Conservation (phyloP, 345 rosid genomes). For the Theobroma cacao region DNA sequence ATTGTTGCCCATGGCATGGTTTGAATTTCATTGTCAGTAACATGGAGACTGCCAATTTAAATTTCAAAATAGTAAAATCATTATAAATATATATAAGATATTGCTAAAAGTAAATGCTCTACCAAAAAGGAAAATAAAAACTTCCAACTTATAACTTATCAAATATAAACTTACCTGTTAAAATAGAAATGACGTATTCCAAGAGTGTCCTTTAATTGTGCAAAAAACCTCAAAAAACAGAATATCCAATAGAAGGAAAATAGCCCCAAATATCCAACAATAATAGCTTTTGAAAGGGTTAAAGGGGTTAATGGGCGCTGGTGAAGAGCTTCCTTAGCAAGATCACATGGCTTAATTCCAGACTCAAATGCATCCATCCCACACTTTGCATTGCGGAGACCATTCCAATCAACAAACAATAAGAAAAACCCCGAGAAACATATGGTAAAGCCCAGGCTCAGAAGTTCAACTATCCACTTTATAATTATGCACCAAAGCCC, state of each 20-base stretch:
- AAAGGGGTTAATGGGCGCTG: slow-evolving; percentile 87
- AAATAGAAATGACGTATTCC: slow-evolving; percentile 79
- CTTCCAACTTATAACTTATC: slow-evolving; percentile 4
- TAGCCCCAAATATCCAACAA: slow-evolving; percentile 83
- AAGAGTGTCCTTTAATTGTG: slow-evolving; percentile 82
- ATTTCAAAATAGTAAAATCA: not conserved
- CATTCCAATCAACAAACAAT: slow-evolving; percentile 93
- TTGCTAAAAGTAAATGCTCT: not conserved
- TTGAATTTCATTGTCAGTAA: slow-evolving; percentile 85
- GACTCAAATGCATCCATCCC: slow-evolving; percentile 99
- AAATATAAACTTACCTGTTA: slow-evolving; percentile 51
- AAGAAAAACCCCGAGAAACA: slow-evolving; percentile 97
- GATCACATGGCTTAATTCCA: slow-evolving; percentile 95
- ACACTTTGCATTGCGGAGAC: slow-evolving; percentile 96
- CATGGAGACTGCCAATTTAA: slow-evolving; percentile 72
- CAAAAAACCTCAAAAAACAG: slow-evolving; percentile 89
- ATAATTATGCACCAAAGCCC: slow-evolving; percentile 94
- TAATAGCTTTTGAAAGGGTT: slow-evolving; percentile 74
- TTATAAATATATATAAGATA: slow-evolving; percentile 5
- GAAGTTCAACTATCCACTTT: slow-evolving; percentile 94
- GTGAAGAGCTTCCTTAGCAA: slow-evolving; percentile 87
- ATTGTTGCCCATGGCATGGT: slow-evolving; percentile 94
- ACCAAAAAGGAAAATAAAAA: slow-evolving; percentile 6
- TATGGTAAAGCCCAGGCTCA: slow-evolving; percentile 84
- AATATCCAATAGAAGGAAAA: slow-evolving; percentile 85